Evolutionary conservation across 108 stramenopile species (phyloP), one percentile per base, ranked within the genome.

Genomic region (Nitzschia sp.): DNA sequence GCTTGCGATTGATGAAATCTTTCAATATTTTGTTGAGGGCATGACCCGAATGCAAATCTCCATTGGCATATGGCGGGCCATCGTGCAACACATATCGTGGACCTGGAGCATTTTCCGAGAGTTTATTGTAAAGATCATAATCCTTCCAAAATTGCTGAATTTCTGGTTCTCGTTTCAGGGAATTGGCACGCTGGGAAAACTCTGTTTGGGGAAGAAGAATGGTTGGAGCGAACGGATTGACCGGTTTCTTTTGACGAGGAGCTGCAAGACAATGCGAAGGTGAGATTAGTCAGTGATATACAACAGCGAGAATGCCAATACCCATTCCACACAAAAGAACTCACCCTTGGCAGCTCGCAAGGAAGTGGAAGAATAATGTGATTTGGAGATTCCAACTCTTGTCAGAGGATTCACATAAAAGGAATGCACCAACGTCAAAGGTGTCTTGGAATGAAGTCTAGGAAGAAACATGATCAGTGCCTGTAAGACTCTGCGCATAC

Each of bases 31-130:
- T 99, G 83, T 99, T 99, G 41, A 99, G 71, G n/a, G 97, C 95
- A 75, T 99, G 98, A 19, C 98, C 98, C 57, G 95, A 96, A 80
- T 99, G 98, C 41, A 98, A 80, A 69, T 95, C 93, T 24, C 98
- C 98, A 82, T 99, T 99, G 37, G 98, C 98, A 81, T 99, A 99
- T 6, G 98, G 98, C 8, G 98, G 98, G 0, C 98, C 98, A 77
- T 99, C 98, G 80, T 99, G 98, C 41, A 99, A 80, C n/a, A 95
- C 83, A 70, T 92, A 99, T 20, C 91, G 81, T 19, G 73, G 71
- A 8, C 78, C 80, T 42, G 69, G 42, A 10, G 75, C 63, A 42
- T 76, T 43, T 7, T 79, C 72, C 5, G 88, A 84, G 17, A 97
- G 80, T 72, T 89, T 87, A 58, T 95, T 67, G 83, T 98, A 99